Percentiles rank a stretch among this genome's conserved stretches.
phyloP scores from a whole-genome alignment of 305 asterid species.

The Caryopteris hybrid region DNA sequence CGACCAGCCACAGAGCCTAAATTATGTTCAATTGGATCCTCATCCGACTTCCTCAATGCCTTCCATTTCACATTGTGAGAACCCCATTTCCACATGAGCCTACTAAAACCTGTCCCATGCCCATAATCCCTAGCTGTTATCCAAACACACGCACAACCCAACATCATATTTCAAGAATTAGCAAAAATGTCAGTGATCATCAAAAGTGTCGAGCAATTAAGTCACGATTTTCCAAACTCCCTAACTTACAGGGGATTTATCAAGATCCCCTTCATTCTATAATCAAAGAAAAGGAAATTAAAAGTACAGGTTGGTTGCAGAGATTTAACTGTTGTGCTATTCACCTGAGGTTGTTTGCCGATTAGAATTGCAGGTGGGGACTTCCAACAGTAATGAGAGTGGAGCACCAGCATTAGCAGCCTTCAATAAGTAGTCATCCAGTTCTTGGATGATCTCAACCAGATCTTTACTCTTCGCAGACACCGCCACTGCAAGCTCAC shows the following conservation, averaged over 20 bases:
- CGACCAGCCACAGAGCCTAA: conserved; percentile 17
- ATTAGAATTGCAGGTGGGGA: conserved; percentile 48
- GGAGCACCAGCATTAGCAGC: conserved; percentile 71
- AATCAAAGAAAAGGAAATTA: neutral
- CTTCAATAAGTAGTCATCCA: conserved; percentile 67
- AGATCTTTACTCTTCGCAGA: conserved; percentile 68
- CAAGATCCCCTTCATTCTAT: too few species aligned
- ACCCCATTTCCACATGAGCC: conserved; percentile 54
- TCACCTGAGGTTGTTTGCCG: conserved; percentile 43
- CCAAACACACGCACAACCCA: neutral
- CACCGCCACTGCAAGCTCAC: conserved; percentile 71
- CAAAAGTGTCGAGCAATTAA: too few species aligned
- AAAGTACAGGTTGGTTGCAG: neutral
- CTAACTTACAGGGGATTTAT: too few species aligned
- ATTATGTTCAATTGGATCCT: conserved; percentile 40
- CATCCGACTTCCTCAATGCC: conserved; percentile 59
- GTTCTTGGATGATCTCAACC: conserved; percentile 58
- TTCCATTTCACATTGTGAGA: conserved; percentile 63
- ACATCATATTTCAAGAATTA: neutral
- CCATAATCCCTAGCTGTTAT: conserved; percentile 34
- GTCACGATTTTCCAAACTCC: too few species aligned
- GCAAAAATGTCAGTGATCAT: too few species aligned
- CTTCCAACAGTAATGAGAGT: conserved; percentile 60
- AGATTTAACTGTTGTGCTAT: neutral
- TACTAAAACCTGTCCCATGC: conserved; percentile 37